These are phyloP conservation scores for Curvularia verruculosa DNA, from an alignment of 2,329 filamentous ascomycete genomes.

Conservation along the genomic window DNA sequence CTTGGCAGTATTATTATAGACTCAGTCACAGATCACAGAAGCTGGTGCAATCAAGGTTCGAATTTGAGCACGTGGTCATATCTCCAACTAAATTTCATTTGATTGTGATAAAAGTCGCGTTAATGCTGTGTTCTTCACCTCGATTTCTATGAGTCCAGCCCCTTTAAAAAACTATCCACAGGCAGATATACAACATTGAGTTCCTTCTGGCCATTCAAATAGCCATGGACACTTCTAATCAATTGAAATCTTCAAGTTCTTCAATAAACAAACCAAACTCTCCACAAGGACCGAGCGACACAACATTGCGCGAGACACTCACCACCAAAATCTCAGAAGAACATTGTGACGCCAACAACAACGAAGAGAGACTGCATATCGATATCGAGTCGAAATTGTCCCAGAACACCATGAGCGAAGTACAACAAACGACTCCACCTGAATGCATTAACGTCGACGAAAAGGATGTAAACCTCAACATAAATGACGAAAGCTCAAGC, in stretches of 20 bases:
- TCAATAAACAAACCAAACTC: too few species aligned
- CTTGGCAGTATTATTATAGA: background rate
- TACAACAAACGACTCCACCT: background rate
- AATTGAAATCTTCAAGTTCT: background rate
- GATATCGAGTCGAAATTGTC: background rate
- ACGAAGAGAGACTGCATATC: too few species aligned
- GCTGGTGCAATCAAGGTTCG: background rate
- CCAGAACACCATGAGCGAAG: background rate
- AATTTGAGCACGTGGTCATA: background rate
- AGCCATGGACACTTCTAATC: background rate
- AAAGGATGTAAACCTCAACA: slow-evolving; percentile 5
- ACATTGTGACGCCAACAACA: background rate
- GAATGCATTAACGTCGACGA: background rate
- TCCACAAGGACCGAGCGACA: background rate
- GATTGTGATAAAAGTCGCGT: too few species aligned
- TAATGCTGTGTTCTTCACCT: background rate
- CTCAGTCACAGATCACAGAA: background rate
- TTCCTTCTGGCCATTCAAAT: background rate
- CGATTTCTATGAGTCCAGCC: background rate
- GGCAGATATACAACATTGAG: background rate
- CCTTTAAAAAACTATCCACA: background rate
- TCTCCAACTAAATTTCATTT: too few species aligned
- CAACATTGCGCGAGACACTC: background rate
- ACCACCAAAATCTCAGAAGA: background rate
- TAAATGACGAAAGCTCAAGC: slow-evolving; percentile 26